Base-by-base conservation (phyloP, 1,139 yeast species). In the Pichia sp. region DNA sequence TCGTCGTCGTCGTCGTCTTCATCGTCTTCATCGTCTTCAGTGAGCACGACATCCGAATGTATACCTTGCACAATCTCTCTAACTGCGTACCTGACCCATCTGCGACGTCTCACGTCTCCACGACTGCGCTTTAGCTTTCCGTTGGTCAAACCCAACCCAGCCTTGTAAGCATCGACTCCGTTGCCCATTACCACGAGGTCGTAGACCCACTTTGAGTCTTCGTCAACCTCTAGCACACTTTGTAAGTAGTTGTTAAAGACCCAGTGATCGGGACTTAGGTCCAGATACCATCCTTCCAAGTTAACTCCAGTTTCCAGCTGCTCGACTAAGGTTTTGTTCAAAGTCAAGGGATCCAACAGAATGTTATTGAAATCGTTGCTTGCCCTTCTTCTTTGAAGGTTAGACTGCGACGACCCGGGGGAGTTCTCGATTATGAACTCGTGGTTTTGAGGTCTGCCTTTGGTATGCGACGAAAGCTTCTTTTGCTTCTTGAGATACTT, bases 131-230 rank as follows among this genome's bases (percentile, higher is more conserved):
- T 61, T 19, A 38, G 54, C 50, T 43, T 59, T 16, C 13, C 59
- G 15, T 58, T 60, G 19, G 30, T 53, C 49, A 36, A 54, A 30
- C 34, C 60, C 55, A 50, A 59, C 45, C 50, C 67, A 59, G 54
- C 59, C 38, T 52, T 45, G 36, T 52, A 49, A 4, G 59, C 55
- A 13, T 49, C 48, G 8, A 51, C 51, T 1, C 57, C 58, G 23
- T 60, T 57, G 30, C 60, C 59, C 57, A 56, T 61, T n/a, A 54
- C 52, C 7, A 59, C 52, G 5, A 57, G 67, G 67, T 87, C 95
- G 66, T 87, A 87, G 19, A 85, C 90, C 93, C 93, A 87, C 68
- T 87, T 87, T 47, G 85, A 86, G 54, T 82, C 89, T 41, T 78
- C 74, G 67, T 86, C 92, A 41, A 84, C 74, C 46, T 73, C 75